Conservation (phyloP, 768 basidiomycete genomes). For the Lactarius akahatsu region DNA sequence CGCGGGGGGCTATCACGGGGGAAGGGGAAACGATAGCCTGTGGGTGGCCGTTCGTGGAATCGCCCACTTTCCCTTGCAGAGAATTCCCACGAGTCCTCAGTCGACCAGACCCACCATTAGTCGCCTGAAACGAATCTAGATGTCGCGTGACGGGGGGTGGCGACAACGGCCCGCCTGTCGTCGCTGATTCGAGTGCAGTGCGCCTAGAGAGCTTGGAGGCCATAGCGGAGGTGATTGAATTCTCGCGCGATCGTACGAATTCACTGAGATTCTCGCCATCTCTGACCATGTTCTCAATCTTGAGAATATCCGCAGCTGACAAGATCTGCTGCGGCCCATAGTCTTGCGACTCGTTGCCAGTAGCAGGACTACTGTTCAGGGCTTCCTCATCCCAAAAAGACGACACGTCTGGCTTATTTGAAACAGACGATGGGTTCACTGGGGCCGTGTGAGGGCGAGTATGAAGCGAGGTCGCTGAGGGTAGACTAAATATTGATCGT, state of each 20-base stretch:
- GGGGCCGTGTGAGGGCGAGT: slow-evolving; percentile 15
- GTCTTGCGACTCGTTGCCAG: slow-evolving; percentile 41
- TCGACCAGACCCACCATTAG: neutral
- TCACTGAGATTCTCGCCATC: slow-evolving; percentile 33
- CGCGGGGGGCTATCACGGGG: neutral
- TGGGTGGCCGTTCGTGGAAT: slow-evolving; percentile 10
- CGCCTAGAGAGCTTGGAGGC: slow-evolving; percentile 11
- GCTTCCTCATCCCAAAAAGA: slow-evolving; percentile 54
- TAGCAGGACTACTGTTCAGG: slow-evolving; percentile 38
- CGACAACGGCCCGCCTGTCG: slow-evolving; percentile 6
- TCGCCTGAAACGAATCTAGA: neutral
- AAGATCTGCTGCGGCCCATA: slow-evolving; percentile 65
- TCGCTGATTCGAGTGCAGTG: neutral
- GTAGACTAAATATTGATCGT: slow-evolving; percentile 53
- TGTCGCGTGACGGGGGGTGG: slow-evolving; percentile 14
- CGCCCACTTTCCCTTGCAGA: slow-evolving; percentile 1
- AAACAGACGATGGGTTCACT: neutral
- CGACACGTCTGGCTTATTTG: slow-evolving; percentile 10
- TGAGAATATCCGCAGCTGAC: slow-evolving; percentile 63
- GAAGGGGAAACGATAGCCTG: slow-evolving; percentile 7
- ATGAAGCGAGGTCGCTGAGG: slow-evolving; percentile 8
- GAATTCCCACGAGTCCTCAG: slow-evolving; percentile 17
- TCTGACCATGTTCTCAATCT: slow-evolving; percentile 52
- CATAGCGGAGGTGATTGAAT: slow-evolving; percentile 22
- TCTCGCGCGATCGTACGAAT: slow-evolving; percentile 18